These are phyloP conservation scores for Coniochaeta sp. DNA, from an alignment of 2,329 filamentous ascomycete species.

Conservation along the genomic window DNA sequence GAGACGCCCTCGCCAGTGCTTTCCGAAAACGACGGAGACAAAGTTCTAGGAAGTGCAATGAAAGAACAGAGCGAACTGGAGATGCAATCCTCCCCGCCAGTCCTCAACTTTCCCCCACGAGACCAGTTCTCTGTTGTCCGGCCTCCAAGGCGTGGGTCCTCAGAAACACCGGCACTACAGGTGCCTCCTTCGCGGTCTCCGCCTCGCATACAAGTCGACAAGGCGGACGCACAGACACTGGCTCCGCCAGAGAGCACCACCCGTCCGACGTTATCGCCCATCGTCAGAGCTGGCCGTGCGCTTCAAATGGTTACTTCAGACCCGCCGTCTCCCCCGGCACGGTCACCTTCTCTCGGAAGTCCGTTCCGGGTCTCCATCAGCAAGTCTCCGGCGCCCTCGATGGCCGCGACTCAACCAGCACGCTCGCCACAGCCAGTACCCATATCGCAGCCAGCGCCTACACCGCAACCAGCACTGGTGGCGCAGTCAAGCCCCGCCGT, in stretches of 20 bases:
- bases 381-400: slow-evolving; percentile 19
- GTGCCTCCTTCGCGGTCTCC: slow-evolving; percentile 9
- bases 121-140: slow-evolving; percentile 7
- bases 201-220: slow-evolving; percentile 4
- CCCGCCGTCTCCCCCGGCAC: slow-evolving; percentile 45
- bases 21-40: slow-evolving; percentile 8
- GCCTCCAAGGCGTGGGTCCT: slow-evolving; percentile 14
- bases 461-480: slow-evolving; percentile 1
- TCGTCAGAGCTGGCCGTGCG: slow-evolving; percentile 48
- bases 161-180: slow-evolving; percentile 16
- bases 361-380: slow-evolving; percentile 39
- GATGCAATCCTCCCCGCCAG: slow-evolving; percentile 26
- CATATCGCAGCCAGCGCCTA: neutral
- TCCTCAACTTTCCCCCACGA: slow-evolving; percentile 7
- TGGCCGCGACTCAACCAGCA: slow-evolving; percentile 6
- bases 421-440: slow-evolving; percentile 2
- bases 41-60: neutral
- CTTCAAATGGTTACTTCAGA: slow-evolving; percentile 53
- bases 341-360: slow-evolving; percentile 44
- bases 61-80: slow-evolving; percentile 9
- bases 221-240: slow-evolving; percentile 12
- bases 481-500: neutral
- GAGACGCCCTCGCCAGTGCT: slow-evolving; percentile 35
- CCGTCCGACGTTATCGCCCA: slow-evolving; percentile 45
- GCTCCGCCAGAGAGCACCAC: slow-evolving; percentile 18